Conservation (phyloP, 495 filamentous ascomycete species). For the Penicillium cosmopolitanum region DNA sequence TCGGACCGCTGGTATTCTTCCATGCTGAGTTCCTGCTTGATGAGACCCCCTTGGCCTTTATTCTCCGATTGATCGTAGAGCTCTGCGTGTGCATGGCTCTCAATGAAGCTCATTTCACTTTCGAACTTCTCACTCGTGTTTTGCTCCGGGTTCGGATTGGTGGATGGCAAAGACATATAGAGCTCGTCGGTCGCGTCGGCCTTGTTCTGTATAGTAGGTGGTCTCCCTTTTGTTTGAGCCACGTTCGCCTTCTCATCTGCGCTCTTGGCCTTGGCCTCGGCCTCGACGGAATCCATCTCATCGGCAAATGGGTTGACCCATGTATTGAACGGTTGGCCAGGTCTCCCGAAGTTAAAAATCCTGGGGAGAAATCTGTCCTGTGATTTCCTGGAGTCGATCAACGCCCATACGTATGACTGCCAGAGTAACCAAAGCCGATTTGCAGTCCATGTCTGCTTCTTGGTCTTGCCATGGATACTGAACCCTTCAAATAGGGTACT, state of each 20-base stretch:
- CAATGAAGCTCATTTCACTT: background rate
- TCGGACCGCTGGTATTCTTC: background rate
- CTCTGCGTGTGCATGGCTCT: background rate
- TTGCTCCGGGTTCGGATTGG: conserved; percentile 7
- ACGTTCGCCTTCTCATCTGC: background rate
- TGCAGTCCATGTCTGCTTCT: conserved; percentile 38
- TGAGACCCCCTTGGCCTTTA: background rate
- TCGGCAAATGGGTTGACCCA: conserved; percentile 45
- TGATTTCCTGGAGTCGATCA: conserved; percentile 59
- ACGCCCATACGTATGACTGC: conserved; percentile 50
- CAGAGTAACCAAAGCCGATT: conserved; percentile 53
- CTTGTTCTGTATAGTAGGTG: background rate
- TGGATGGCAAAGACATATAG: conserved; percentile 37
- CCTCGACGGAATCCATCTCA: background rate
- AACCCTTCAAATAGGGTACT: conserved; percentile 73
- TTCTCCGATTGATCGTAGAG: background rate
- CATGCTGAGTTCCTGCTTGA: background rate
- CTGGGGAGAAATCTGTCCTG: conserved; percentile 31
- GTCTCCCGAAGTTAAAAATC: background rate
- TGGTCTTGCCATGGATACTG: conserved; percentile 64
- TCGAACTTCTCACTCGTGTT: background rate
- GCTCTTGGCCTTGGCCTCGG: background rate
- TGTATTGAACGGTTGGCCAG: conserved; percentile 3
- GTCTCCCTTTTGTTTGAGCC: background rate
- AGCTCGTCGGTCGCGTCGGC: conserved; percentile 19